Evolutionary conservation across 2,329 filamentous ascomycete genomes (phyloP).

Genomic region (Aspergillus bombycis): DNA sequence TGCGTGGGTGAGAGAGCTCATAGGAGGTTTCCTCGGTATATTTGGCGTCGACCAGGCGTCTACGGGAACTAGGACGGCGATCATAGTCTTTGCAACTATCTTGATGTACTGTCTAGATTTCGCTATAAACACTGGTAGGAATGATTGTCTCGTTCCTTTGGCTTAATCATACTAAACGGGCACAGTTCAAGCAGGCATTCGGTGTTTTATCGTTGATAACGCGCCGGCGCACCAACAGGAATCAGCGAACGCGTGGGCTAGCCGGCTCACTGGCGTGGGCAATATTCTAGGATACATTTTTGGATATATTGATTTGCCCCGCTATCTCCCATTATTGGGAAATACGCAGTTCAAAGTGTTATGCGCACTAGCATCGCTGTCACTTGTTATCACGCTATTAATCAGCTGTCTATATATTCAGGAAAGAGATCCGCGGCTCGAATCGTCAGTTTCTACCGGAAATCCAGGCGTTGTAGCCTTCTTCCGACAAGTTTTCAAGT

Average conservation of each 20-base stretch:
- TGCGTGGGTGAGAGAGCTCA: conserved; percentile 73
- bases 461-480: conserved; percentile 73
- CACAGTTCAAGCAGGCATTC: conserved; percentile 82
- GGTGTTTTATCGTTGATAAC: conserved; percentile 92
- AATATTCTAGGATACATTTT: conserved; percentile 91
- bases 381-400: conserved; percentile 69
- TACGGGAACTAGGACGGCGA: conserved; percentile 62
- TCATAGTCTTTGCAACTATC: conserved; percentile 78
- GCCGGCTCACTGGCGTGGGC: conserved; percentile 79
- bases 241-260: conserved; percentile 91
- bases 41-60: conserved; percentile 73
- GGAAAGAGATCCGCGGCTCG: conserved; percentile 78
- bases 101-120: conserved; percentile 93
- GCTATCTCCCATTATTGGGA: conserved; percentile 76
- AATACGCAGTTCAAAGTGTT: conserved; percentile 91
- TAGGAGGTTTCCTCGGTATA: conserved; percentile 67
- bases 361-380: conserved; percentile 79
- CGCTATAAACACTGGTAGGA: conserved; percentile 82
- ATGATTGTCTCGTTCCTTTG: conserved; percentile 20
- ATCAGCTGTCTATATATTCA: conserved; percentile 71
- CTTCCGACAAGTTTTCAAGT: conserved; percentile 75
- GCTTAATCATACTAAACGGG: conserved; percentile 7
- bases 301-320: conserved; percentile 79
- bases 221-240: conserved; percentile 93
- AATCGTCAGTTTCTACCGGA: conserved; percentile 63